Evolutionary conservation across 108 stramenopile species (phyloP).

Genomic region (Nitzschia putrida): DNA sequence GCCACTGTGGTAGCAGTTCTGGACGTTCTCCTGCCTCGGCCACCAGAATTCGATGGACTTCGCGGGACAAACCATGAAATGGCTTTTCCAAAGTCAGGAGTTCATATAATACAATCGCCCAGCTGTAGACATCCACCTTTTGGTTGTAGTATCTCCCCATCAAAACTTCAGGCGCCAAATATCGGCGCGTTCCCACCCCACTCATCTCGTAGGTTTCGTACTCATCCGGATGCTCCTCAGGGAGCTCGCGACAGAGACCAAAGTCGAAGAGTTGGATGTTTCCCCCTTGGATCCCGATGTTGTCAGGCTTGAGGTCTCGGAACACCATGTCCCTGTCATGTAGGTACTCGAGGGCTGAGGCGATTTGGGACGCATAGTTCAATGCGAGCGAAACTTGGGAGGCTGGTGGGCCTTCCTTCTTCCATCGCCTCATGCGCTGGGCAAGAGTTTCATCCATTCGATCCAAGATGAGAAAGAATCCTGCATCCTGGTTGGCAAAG

Average conservation of each 20-base stretch:
- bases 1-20: conserved; percentile 46
- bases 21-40: conserved; percentile 43
- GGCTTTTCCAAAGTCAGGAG: conserved; percentile 57
- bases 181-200: conserved; percentile 48
- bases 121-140: conserved; percentile 60
- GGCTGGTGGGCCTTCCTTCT: conserved; percentile 13
- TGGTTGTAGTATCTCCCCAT: conserved; percentile 36
- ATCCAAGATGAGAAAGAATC: conserved; percentile 70
- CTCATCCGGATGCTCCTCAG: conserved; percentile 23
- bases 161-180: conserved; percentile 49
- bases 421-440: conserved; percentile 33
- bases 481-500: conserved; percentile 33
- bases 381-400: conserved; percentile 13
- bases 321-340: conserved; percentile 68
- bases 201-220: conserved; percentile 59
- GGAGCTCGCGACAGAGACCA: conserved; percentile 63
- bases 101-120: conserved; percentile 47
- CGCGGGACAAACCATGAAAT: conserved; percentile 39
- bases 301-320: conserved; percentile 78
- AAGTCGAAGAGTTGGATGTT: conserved; percentile 79
- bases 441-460: conserved; percentile 59
- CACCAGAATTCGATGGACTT: conserved; percentile 33
- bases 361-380: conserved; percentile 53
- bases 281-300: conserved; percentile 71
- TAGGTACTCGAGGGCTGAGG: conserved; percentile 67